Conservation (phyloP, 768 basidiomycete species). For the Strobilomyces dryophilus region DNA sequence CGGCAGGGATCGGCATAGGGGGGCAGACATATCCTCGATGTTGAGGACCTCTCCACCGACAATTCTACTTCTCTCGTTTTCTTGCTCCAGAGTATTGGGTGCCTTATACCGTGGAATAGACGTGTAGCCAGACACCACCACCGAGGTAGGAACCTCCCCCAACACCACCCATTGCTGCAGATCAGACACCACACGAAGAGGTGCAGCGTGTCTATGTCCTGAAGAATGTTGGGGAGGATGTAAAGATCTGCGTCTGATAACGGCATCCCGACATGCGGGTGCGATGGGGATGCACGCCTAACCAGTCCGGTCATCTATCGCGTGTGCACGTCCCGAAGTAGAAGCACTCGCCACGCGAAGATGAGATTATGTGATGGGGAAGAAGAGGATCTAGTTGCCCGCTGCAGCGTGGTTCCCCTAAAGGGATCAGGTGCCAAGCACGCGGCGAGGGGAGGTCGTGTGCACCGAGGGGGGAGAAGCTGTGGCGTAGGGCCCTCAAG, state of each 20-base stretch:
- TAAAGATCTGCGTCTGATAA: slow-evolving; percentile 64
- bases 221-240: slow-evolving; percentile 95
- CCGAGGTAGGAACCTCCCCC: slow-evolving; percentile 59
- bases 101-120: slow-evolving; percentile 69
- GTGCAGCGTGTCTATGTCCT: slow-evolving; percentile 95
- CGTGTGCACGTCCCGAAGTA: slow-evolving; percentile 8
- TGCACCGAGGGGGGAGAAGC: slow-evolving; percentile 14
- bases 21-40: slow-evolving; percentile 50
- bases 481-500: slow-evolving; percentile 26
- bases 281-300: slow-evolving; percentile 12
- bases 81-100: slow-evolving; percentile 79
- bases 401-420: slow-evolving; percentile 12
- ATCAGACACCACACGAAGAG: slow-evolving; percentile 92
- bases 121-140: slow-evolving; percentile 67
- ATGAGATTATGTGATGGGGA: slow-evolving; percentile 13
- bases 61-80: slow-evolving; percentile 87
- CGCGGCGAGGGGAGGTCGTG: slow-evolving; percentile 8
- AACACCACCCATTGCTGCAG: slow-evolving; percentile 49
- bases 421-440: slow-evolving; percentile 9
- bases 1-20: slow-evolving; percentile 44
- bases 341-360: slow-evolving; percentile 19
- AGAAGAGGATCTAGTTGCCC: slow-evolving; percentile 12
- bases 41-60: slow-evolving; percentile 71
- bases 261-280: slow-evolving; percentile 11
- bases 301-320: slow-evolving; percentile 16